These are phyloP conservation scores for Xylaria sp. DNA, from an alignment of 2,329 filamentous ascomycete genomes.

Conservation along the genomic window DNA sequence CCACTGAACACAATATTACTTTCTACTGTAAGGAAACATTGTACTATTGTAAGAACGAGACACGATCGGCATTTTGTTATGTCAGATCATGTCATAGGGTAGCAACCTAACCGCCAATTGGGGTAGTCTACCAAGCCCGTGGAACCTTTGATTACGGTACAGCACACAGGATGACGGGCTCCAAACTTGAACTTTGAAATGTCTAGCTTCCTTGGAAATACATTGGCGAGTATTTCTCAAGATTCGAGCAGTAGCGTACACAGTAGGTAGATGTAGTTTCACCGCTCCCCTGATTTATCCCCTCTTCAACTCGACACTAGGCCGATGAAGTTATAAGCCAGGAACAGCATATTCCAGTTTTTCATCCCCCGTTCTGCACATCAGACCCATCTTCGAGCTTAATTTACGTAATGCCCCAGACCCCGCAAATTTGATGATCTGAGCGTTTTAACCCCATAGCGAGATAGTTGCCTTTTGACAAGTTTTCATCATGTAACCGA, in stretches of 20 bases:
- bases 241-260: background rate
- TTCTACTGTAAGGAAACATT: background rate
- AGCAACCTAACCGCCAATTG: background rate
- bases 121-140: background rate
- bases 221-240: background rate
- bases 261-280: background rate
- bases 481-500: constrained; percentile 35
- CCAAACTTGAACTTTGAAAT: background rate
- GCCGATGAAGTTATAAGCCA: background rate
- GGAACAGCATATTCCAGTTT: background rate
- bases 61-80: background rate
- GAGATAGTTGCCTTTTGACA: constrained; percentile 12
- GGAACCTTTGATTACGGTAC: background rate
- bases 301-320: background rate
- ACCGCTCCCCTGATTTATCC: background rate
- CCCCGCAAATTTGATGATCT: constrained; percentile 26
- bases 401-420: constrained; percentile 30
- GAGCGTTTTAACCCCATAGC: background rate
- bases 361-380: background rate
- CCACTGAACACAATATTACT: background rate
- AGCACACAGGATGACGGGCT: background rate
- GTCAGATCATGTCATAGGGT: background rate
- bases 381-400: background rate
- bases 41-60: background rate
- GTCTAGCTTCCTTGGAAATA: background rate